Evolutionary conservation across 352 stramenopile species (phyloP), one percentile per base, ranked within the genome.

Genomic region (Phytopythium mirpurense): DNA sequence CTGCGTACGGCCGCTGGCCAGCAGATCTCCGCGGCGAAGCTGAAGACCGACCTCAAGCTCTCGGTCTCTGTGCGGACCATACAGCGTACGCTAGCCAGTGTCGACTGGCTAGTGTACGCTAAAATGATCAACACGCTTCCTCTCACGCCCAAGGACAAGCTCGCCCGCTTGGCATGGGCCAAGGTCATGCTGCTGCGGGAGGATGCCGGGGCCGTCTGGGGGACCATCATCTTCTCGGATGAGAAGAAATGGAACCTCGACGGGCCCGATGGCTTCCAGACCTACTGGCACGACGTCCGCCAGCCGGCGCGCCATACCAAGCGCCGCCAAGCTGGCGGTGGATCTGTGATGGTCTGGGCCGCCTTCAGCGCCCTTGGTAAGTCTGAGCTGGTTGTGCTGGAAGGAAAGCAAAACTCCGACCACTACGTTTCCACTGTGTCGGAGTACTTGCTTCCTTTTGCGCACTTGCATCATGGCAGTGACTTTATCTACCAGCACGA

Each of bases 211-310:
- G 1, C 6, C 2, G 9, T 34, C 24, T 78, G 68, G 65, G 26
- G 62, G 16, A 12, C 34, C 37, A 57, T 67, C 16, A 63, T 78
- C 50, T 78, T 74, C 38, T 73, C 65, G 0, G 63, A 83, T 16
- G 63, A 77, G 27, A 74, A 74, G 51, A 74, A 70, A 31, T 77
- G 59, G 32, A 77, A 71, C 38, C 42, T 72, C 5, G 68, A 79
- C 21, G n/a, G 68, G 67, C 63, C 61, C 2, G 68, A 83, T 23
- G 61, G 67, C 0, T 63, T 59, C 8, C 53, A 72, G 29, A 14
- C 54, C 14, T 71, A 68, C 32, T 83, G 69, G 62, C 54, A 51
- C 0, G 65, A 72, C 40, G 0, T 66, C 0, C 54, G 53, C n/a
- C 1, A 11, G 19, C 10, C 38, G 48, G 3, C 35, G 3, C 29